Evolutionary conservation across 257 asterid genomes (phyloP).

Genomic region (Eucommia ulmoides): DNA sequence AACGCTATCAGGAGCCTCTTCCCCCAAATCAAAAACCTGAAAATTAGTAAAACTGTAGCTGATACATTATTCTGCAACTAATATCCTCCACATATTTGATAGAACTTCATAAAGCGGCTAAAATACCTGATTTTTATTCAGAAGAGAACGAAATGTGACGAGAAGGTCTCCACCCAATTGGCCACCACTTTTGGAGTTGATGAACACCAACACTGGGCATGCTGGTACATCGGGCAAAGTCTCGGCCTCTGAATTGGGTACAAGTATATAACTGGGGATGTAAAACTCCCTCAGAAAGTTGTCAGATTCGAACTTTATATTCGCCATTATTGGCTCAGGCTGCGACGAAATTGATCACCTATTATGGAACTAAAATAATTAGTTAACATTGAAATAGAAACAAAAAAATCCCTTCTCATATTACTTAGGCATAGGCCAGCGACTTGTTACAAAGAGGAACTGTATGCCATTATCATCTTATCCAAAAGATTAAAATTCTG

Average conservation of each 20-base stretch:
- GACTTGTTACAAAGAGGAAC: too few species aligned
- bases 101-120: too few species aligned
- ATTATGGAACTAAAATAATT: too few species aligned
- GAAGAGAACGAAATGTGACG: constrained; percentile 44
- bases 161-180: constrained; percentile 93
- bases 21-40: constrained; percentile 86
- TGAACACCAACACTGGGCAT: constrained; percentile 79
- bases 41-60: too few species aligned
- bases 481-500: too few species aligned
- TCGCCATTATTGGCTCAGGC: constrained; percentile 24
- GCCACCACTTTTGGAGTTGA: constrained; percentile 90
- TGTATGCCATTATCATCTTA: too few species aligned
- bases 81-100: too few species aligned
- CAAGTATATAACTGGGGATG: constrained; percentile 49
- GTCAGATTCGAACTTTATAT: constrained; percentile 16
- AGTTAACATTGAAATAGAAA: too few species aligned
- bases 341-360: constrained; percentile 22
- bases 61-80: too few species aligned
- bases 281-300: constrained; percentile 34
- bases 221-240: constrained; percentile 24
- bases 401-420: too few species aligned
- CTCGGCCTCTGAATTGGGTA: constrained; percentile 19
- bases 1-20: constrained; percentile 65
- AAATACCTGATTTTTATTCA: constrained; percentile 64
- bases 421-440: too few species aligned